A percentile compares a stretch with the other conserved stretches of the same genome.
These are phyloP conservation scores for Kuraishia hungarica DNA, from an alignment of 805 yeast genomes.

Conservation along the genomic window DNA sequence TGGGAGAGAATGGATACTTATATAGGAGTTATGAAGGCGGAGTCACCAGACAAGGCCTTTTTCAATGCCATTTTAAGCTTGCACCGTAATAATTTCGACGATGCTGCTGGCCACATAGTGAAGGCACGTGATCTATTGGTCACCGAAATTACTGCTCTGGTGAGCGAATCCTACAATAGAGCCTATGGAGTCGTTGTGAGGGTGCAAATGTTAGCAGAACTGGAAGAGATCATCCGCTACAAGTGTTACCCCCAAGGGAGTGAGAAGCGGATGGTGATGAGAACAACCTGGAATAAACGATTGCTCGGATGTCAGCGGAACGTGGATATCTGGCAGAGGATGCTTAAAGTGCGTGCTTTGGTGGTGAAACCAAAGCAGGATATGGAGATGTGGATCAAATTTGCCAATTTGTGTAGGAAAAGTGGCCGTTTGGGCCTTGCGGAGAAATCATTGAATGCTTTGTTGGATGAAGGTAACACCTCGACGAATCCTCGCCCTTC, in stretches of 20 bases:
- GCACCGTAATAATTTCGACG: constrained; percentile 79
- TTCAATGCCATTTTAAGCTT: constrained; percentile 84
- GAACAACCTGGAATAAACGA: constrained; percentile 92
- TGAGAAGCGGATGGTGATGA: constrained; percentile 66
- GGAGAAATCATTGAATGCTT: constrained; percentile 76
- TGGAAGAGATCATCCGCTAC: constrained; percentile 89
- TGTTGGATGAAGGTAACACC: constrained; percentile 68
- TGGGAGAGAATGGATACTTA: constrained; percentile 96
- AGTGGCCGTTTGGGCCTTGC: constrained; percentile 90
- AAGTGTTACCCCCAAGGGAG: constrained; percentile 80
- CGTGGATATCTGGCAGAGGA: constrained; percentile 98
- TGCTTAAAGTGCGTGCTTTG: constrained; percentile 85
- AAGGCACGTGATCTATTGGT: constrained; percentile 84
- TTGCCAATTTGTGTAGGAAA: constrained; percentile 92
- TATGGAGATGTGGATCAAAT: constrained; percentile 96
- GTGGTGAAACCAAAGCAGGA: constrained; percentile 94
- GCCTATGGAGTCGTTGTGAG: constrained; percentile 96
- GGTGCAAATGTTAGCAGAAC: constrained; percentile 93
- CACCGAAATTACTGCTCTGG: constrained; percentile 89
- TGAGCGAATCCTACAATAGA: constrained; percentile 91
- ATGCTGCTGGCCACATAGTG: constrained; percentile 69
- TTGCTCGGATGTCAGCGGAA: constrained; percentile 90
- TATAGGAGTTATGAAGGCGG: constrained; percentile 81
- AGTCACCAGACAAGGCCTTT: constrained; percentile 91
- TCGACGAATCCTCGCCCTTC: constrained; percentile 36